phyloP scores from a whole-genome alignment of 495 filamentous ascomycete species.

The Neurospora sublineolata region DNA sequence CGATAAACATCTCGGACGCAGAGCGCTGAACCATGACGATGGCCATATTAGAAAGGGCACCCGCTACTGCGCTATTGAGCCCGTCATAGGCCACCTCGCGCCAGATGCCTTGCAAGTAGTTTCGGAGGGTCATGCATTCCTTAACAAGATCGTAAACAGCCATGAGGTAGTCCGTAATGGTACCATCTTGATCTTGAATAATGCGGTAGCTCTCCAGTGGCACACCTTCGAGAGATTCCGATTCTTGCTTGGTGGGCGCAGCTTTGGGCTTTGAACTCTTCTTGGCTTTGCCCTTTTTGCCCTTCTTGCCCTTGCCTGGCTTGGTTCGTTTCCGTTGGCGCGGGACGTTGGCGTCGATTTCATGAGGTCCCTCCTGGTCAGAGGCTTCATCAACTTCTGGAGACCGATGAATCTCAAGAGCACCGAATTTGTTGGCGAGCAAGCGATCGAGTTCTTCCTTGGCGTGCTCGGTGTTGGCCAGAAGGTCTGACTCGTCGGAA shows the following conservation, averaged over 20 bases:
- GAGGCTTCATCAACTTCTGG: conserved; percentile 1
- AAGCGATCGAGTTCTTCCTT: conserved; percentile 19
- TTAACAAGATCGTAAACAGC: conserved; percentile 23
- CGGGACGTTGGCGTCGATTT: neutral
- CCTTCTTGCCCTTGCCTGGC: conserved; percentile 17
- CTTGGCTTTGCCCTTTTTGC: conserved; percentile 10
- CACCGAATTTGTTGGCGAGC: conserved; percentile 24
- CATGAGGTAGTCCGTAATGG: conserved; percentile 29
- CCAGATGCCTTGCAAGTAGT: conserved; percentile 30
- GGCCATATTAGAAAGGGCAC: conserved; percentile 29
- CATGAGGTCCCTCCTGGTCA: neutral
- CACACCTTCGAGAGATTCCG: neutral
- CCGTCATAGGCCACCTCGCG: conserved; percentile 30
- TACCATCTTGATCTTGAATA: conserved; percentile 13
- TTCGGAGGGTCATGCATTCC: conserved; percentile 23
- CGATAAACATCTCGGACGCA: conserved; percentile 23
- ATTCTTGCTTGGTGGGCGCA: conserved; percentile 4
- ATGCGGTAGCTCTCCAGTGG: conserved; percentile 37
- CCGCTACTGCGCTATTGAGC: conserved; percentile 36
- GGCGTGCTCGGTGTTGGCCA: too few species aligned
- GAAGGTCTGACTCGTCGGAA: neutral
- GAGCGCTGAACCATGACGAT: conserved; percentile 29
- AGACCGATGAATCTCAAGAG: conserved; percentile 15
- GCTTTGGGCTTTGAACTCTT: conserved; percentile 15
- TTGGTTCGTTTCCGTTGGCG: conserved; percentile 10